Evolutionary conservation across 345 rosid genomes (phyloP).

Genomic region (Camelina neglecta): DNA sequence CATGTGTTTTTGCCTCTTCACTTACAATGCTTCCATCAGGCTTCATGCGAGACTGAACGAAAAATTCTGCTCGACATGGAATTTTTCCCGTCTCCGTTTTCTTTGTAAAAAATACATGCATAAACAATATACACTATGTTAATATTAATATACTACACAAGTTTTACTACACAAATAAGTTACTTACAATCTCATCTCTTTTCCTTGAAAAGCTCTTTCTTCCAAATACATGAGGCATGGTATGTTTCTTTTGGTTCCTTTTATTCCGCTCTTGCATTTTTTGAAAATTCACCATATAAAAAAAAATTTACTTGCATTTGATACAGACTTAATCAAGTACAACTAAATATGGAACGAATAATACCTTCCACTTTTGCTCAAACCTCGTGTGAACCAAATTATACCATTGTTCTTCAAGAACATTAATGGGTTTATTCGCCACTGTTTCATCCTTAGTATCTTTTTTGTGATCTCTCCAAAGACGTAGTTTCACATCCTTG

Average conservation of each 20-base stretch:
- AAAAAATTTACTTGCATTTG: neutral
- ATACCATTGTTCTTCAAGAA: neutral
- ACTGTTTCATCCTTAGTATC: neutral
- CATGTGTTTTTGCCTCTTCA: no score
- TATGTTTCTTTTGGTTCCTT: neutral
- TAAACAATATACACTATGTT: no score
- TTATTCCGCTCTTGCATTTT: neutral
- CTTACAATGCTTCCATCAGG: no score
- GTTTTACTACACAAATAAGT: no score
- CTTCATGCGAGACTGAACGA: no score
- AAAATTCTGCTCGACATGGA: no score
- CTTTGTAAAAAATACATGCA: no score
- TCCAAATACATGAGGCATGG: no score
- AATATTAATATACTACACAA: no score
- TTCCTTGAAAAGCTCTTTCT: neutral
- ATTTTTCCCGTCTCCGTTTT: no score
- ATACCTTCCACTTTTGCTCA: neutral
- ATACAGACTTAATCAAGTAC: neutral
- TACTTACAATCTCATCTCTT: neutral
- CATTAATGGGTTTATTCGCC: neutral
- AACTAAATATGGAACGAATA: neutral
- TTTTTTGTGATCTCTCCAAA: neutral
- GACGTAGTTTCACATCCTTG: neutral
- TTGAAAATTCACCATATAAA: neutral
- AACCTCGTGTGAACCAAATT: neutral